Conservation (phyloP, 768 basidiomycete species). For the Trichaptum fuscoviolaceum region DNA sequence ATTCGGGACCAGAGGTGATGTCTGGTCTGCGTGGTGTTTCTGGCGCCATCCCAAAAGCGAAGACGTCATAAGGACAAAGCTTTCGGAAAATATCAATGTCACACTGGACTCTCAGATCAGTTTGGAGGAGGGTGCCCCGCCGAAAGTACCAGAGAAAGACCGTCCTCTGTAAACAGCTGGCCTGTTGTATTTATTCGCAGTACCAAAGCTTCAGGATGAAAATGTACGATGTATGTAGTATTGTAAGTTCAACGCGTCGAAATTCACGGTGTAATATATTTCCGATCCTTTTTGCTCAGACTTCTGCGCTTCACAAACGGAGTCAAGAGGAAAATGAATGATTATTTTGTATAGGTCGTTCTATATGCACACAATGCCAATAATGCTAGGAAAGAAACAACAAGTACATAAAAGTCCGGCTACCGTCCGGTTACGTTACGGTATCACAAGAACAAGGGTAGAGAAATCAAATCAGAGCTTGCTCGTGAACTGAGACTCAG, state of each 20-base stretch:
- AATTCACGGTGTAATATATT: no score
- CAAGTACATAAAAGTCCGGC: not conserved
- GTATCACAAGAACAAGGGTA: not conserved
- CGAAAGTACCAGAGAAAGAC: not conserved
- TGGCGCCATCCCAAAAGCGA: not conserved
- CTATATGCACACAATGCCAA: not conserved
- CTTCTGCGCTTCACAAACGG: no score
- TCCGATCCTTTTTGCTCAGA: no score
- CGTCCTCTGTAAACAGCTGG: not conserved
- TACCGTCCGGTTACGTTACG: not conserved
- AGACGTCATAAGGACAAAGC: not conserved
- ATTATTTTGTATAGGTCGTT: not conserved
- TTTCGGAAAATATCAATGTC: not conserved
- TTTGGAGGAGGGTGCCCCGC: not conserved
- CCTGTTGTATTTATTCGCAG: no score
- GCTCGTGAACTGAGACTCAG: conserved; percentile 74
- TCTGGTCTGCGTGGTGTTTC: conserved; percentile 1
- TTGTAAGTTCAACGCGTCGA: no score
- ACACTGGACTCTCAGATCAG: not conserved
- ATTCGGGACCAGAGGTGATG: not conserved
- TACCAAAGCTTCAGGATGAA: no score
- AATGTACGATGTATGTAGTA: no score
- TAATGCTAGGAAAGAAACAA: not conserved
- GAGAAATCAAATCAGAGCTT: conserved; percentile 32
- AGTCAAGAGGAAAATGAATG: no score